phyloP scores from a whole-genome alignment of 208 protist species.

The Zelonia costaricensis region DNA sequence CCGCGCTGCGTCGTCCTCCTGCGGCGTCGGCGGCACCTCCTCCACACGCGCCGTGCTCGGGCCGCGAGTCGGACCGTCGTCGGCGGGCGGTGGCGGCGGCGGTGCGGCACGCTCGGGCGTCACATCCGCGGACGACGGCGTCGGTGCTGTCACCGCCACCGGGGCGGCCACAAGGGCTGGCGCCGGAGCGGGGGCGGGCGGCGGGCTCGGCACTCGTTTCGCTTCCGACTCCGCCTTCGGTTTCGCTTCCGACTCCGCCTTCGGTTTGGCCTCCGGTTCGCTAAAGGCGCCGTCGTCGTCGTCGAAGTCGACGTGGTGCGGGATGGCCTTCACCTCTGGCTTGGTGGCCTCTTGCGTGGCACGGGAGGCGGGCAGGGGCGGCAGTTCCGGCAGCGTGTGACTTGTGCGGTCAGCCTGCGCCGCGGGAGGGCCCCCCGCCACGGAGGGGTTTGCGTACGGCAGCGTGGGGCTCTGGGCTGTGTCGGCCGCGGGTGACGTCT shows the following conservation, averaged over 20 bases:
- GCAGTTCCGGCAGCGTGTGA: not conserved
- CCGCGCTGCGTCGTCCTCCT: slow-evolving; percentile 12
- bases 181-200: not conserved
- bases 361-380: not conserved
- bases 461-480: not conserved
- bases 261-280: not conserved
- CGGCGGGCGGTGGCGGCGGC: slow-evolving; percentile 4
- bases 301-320: not conserved
- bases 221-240: not conserved
- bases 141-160: not conserved
- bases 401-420: not conserved
- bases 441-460: not conserved
- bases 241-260: not conserved
- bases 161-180: not conserved
- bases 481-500: not conserved
- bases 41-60: slow-evolving; percentile 28
- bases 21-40: slow-evolving; percentile 33
- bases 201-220: not conserved
- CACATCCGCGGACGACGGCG: slow-evolving; percentile 1
- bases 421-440: not conserved
- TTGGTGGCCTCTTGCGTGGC: not conserved
- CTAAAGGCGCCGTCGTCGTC: slow-evolving; percentile 13
- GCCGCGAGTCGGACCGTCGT: slow-evolving; percentile 10
- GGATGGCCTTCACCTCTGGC: not conserved
- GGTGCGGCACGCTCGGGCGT: slow-evolving; percentile 24